phyloP scores from a whole-genome alignment of 495 filamentous ascomycete genomes.

The Penicillium cinerascens region DNA sequence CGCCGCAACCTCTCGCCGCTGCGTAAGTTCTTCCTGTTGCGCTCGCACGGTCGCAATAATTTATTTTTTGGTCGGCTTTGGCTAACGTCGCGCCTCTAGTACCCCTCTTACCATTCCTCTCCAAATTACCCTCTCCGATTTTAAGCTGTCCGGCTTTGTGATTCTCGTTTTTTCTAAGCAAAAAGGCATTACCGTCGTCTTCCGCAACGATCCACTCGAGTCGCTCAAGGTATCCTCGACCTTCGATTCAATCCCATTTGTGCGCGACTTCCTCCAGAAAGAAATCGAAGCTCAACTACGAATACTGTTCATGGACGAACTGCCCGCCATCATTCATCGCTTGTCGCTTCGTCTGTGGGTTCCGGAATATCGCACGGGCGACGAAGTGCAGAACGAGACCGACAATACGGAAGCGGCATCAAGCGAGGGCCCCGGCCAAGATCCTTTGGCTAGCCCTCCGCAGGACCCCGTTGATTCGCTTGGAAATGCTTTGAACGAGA shows the following conservation, averaged over 20 bases:
- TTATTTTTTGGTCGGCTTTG: not conserved
- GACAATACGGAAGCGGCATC: conserved; percentile 21
- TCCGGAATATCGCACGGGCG: conserved; percentile 73
- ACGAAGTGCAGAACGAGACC: conserved; percentile 38
- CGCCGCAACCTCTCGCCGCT: conserved; percentile 88
- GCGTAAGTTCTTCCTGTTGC: conserved; percentile 47
- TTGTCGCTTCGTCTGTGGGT: conserved; percentile 88
- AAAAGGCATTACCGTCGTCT: conserved; percentile 93
- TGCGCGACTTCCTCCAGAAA: conserved; percentile 92
- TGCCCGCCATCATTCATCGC: conserved; percentile 92
- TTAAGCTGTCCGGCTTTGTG: conserved; percentile 95
- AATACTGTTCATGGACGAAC: conserved; percentile 92
- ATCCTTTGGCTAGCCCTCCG: conserved; percentile 77
- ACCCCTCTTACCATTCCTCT: conserved; percentile 91
- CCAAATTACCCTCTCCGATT: conserved; percentile 93
- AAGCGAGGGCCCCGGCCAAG: conserved; percentile 52
- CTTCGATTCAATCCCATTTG: conserved; percentile 97
- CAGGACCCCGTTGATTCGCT: conserved; percentile 71
- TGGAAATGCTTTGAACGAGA: conserved; percentile 70
- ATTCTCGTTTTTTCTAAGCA: conserved; percentile 96
- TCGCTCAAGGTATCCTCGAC: conserved; percentile 97
- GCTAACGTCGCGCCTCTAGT: conserved; percentile 27
- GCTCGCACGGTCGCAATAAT: not conserved
- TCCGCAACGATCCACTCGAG: conserved; percentile 96
- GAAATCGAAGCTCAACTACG: conserved; percentile 94